Base-by-base conservation (phyloP, 2,329 filamentous ascomycete species). In the Aureobasidium leucospermi region DNA sequence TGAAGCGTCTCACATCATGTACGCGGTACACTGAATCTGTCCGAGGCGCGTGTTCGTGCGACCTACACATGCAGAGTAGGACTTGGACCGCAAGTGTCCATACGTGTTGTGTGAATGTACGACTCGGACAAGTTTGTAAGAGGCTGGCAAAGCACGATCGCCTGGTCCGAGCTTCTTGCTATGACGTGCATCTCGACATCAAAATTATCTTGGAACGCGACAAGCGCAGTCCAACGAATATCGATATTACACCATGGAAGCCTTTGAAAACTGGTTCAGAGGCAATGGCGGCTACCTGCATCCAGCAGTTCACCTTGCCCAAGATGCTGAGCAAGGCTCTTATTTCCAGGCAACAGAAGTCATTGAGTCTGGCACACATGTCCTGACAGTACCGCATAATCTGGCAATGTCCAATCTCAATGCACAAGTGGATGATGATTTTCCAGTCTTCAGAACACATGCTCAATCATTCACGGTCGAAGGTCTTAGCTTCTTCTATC, bases 371-470 rank as follows among this genome's bases (percentile, higher is more conserved):
- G 62, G 63, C 7, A 61, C 66, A 1, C 59, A 48, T 0, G 58
- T 72, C 8, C 65, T 65, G 32, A 66, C 63, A 15, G 67, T 69
- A 6, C 70, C 71, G 16, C 70, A 72, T 47, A 63, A 65, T 8
- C 61, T 73, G 29, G 66, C 70, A 11, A 62, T 73, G 13, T 73
- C 70, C 2, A 69, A 70, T 55, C 63, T 73, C 31, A 73, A 73
- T 60, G 70, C 70, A 3, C 63, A 72, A 36, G 70, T 73, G 10
- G 71, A 73, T 59, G 69, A 72, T 47, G 59, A 53, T 7, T 71
- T 67, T 31, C 64, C 68, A 0, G 66, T 69, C 9, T 70, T 71
- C 59, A 66, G 63, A 60, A 32, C 63, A 48, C 61, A 65, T 55
- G 57, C 68, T 41, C 49, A 64, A 56, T 48, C 61, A 45, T 65